Conservation (phyloP, 1,139 yeast species). For the Magnusiomyces ingens region DNA sequence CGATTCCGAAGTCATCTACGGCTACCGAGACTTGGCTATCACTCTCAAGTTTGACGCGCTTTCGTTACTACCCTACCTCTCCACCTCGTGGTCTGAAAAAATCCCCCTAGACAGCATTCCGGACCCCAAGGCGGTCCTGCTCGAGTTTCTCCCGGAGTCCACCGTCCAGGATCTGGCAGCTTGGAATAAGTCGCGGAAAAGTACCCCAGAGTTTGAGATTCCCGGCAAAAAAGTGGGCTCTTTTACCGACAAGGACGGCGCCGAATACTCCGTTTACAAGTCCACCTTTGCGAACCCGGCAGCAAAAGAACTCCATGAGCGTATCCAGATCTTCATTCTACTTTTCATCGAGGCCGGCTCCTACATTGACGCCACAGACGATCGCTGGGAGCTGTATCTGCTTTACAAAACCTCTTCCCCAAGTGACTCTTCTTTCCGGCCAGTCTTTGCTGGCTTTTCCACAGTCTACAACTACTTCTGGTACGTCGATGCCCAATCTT, state of each 20-base stretch:
- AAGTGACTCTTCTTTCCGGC: constrained; percentile 17
- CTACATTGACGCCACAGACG: constrained; percentile 69
- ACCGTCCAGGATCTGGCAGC: constrained; percentile 36
- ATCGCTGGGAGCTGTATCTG: constrained; percentile 58
- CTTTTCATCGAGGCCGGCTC: constrained; percentile 93
- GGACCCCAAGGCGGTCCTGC: constrained; percentile 46
- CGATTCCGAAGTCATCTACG: constrained; percentile 82
- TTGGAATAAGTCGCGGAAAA: constrained; percentile 55
- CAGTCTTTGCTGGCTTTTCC: constrained; percentile 61
- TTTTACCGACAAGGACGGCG: constrained; percentile 35
- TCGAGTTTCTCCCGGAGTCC: constrained; percentile 49
- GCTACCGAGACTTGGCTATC: constrained; percentile 51
- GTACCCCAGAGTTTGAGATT: constrained; percentile 34
- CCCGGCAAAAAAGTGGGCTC: constrained; percentile 44
- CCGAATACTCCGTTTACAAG: constrained; percentile 36
- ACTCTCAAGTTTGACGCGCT: constrained; percentile 48
- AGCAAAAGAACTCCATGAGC: constrained; percentile 51
- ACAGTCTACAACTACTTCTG: constrained; percentile 84
- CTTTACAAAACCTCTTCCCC: constrained; percentile 25
- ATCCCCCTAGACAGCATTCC: constrained; percentile 35
- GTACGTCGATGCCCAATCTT: constrained; percentile 50
- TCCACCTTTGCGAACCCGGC: constrained; percentile 37
- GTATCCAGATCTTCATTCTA: constrained; percentile 74
- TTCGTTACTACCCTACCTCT: constrained; percentile 47
- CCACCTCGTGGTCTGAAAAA: constrained; percentile 49